These are phyloP conservation scores for Alternaria arbusti DNA, from an alignment of 2,329 filamentous ascomycete genomes.

Conservation along the genomic window DNA sequence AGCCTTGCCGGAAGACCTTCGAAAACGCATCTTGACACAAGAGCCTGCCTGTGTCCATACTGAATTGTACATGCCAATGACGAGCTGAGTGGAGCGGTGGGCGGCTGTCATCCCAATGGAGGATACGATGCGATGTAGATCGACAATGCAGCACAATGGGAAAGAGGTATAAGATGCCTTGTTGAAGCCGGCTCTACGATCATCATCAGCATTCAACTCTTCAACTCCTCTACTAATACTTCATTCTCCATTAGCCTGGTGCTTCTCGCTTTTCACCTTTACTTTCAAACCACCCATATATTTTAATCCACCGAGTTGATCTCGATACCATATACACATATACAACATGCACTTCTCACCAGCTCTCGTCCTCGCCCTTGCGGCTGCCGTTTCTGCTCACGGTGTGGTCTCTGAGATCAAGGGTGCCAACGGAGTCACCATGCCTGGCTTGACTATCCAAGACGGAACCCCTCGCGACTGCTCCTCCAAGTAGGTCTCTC, in stretches of 20 bases:
- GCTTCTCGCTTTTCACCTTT: conserved; percentile 20
- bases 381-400: conserved; percentile 60
- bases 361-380: conserved; percentile 32
- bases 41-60: conserved; percentile 12
- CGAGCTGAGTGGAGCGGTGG: neutral
- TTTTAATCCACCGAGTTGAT: conserved; percentile 21
- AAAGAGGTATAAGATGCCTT: conserved; percentile 26
- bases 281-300: neutral
- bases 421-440: conserved; percentile 67
- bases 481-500: conserved; percentile 50
- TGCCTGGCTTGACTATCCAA: conserved; percentile 67
- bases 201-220: conserved; percentile 26
- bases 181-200: conserved; percentile 1
- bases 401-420: conserved; percentile 63
- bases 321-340: conserved; percentile 12
- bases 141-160: neutral
- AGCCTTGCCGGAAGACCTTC: conserved; percentile 7
- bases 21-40: conserved; percentile 23
- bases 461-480: conserved; percentile 74
- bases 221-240: conserved; percentile 15
- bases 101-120: conserved; percentile 9
- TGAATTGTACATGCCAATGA: conserved; percentile 7
- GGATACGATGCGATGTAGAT: conserved; percentile 6
- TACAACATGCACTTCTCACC: conserved; percentile 38
- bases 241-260: conserved; percentile 24